Base-by-base conservation (phyloP, 345 rosid species). In the Sonneratia alba region DNA sequence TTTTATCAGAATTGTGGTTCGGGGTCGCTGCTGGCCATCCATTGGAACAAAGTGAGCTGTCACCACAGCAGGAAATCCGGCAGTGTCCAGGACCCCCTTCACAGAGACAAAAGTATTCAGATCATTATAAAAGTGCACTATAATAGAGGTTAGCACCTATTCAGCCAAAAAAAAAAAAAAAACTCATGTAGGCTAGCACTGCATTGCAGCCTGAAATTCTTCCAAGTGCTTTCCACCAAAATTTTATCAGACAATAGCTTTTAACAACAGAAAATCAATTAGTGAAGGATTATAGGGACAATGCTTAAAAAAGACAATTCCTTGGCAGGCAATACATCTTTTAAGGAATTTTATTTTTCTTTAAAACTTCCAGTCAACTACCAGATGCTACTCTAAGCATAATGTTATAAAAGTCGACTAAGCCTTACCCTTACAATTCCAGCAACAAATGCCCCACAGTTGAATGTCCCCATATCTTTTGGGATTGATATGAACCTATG, bases 391-490 rank as follows among this genome's bases (percentile, higher is more conserved):
- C 8, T 36, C 34, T 66, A 68, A 68, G 70, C 13, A 45, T 34
- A 74, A 32, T 21, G 34, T 2, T 66, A 11, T 36, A 22, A 76
- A 66, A 64, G 53, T 42, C 45, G 2, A 19, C 36, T 42, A 24
- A 56, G 38, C 69, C 82, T 83, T 75, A 95, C 99, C 88, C 87
- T 87, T 1, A 95, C 98, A 76, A 95, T 90, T 76, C 99, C 98
- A 75, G 99, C 99, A 76, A 90, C 98, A 87, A 92, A 95, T 24
- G 99, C 99, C n/a, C 98, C 98, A 16, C 98, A 95, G 80, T 95
- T 95, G 75, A 95, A 95, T 34, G 99, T 89, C 62, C 98, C 99
- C 98, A 95, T 95, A 76, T 95, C 99, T 84, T 92, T 92, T 22
- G 98, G 98, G 70, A 92, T 88, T 14, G 99, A 95, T 72, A 92